Percentiles rank a stretch among this genome's conserved stretches.
Conservation (phyloP, 1,284 basidiomycete species). For the Trichosporon coremiiforme region DNA sequence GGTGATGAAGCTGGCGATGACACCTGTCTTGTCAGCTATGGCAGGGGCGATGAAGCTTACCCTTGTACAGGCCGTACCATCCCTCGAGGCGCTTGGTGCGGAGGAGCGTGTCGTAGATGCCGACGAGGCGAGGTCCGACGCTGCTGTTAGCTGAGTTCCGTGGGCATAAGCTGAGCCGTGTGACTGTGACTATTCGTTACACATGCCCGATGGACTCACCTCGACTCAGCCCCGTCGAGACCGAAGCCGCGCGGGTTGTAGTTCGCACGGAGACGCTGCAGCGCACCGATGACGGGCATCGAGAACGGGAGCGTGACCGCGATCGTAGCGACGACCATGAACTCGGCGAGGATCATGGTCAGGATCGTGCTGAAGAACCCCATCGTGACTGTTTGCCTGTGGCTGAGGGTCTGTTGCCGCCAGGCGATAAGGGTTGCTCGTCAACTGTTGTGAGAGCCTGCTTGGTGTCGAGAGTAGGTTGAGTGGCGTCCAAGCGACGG, state of each 20-base stretch:
- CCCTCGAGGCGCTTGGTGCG: conserved; percentile 80
- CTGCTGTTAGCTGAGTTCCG: conserved; percentile 30
- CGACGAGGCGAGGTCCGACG: conserved; percentile 56
- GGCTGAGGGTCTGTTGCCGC: neutral
- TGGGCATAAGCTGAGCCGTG: neutral
- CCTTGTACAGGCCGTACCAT: conserved; percentile 78
- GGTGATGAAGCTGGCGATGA: conserved; percentile 75
- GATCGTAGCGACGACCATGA: conserved; percentile 51
- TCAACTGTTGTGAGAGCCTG: neutral
- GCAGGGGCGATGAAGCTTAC: conserved; percentile 58
- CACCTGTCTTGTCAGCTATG: conserved; percentile 31
- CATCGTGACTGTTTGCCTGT: conserved; percentile 15
- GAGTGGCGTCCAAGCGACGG: neutral
- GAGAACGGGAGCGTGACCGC: conserved; percentile 48
- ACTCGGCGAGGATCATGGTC: conserved; percentile 47
- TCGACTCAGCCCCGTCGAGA: conserved; percentile 62
- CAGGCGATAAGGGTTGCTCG: neutral
- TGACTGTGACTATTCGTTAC: neutral
- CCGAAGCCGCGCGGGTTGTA: conserved; percentile 67
- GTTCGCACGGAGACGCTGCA: conserved; percentile 57
- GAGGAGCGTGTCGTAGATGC: conserved; percentile 63
- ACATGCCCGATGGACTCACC: conserved; percentile 34
- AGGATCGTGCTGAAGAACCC: conserved; percentile 45
- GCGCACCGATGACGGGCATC: conserved; percentile 55
- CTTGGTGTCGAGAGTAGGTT: neutral